Base-by-base conservation (phyloP, 2,329 filamentous ascomycete genomes). In the Esteya vermicola region DNA sequence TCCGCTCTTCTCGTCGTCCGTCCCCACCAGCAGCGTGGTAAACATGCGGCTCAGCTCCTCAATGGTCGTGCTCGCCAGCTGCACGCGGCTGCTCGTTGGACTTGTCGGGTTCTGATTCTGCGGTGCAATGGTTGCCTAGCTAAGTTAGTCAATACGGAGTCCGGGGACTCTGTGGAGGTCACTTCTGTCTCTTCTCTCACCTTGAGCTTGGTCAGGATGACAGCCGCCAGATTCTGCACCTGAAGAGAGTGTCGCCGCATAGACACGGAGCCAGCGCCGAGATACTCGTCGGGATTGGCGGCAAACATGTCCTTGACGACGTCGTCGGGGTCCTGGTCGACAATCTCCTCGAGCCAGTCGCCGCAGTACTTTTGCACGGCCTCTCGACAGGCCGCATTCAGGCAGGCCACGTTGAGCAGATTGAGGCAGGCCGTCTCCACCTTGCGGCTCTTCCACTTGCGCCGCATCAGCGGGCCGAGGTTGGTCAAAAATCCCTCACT, bases 361-460 rank as follows among this genome's bases (percentile, higher is more conserved):
- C 74, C 67, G 57, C 89, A 94, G 54, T 93, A 78, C 56, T 86
- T 86, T 49, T 77, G 73, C 44, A 96, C 82, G 9, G 82, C 81
- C 48, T 88, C 82, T 19, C 91, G 76, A 52, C 88, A 96, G 8
- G 74, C 65, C 35, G 76, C 70, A 54, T 93, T 83, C 59, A 94
- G 83, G 58, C 86, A 95, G 7, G 89, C 88, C 12, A 85, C 85
- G 58, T 88, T 94, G 43, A 98, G 69, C 62, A 98, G 76, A 53
- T 95, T 84, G 49, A 98, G 61, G 36, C 85, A 81, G 3, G 86
- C 83, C 43, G 83, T 80, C 59, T 94, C 86, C 19, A 96, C 81
- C 51, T 85, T 85, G 48, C 75, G 72, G 54, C 81, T 89, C 64
- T 89, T 93, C 65, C 81, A 83, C 54, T 80, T 85, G 49, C 78